Evolutionary conservation across 805 yeast species (phyloP), one percentile per base, ranked within the genome.

Genomic region (Ascoidea tarda): DNA sequence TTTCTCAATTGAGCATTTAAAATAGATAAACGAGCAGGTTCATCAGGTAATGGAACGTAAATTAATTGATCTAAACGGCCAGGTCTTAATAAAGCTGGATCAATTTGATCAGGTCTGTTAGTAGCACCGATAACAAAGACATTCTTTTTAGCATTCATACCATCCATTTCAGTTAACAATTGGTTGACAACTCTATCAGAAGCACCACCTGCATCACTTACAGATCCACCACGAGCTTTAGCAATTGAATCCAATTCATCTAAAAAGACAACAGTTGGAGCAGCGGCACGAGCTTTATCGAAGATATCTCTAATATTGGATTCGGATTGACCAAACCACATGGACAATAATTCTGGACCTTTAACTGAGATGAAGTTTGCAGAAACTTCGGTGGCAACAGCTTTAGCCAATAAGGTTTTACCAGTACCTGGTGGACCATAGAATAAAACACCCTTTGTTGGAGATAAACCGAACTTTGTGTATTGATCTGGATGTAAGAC

Each of bases 401-500:
- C 99, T 73, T 93, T 93, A 49, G 99, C 99, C 63, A 93, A 77
- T 65, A 93, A 74, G 4, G 99, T 93, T 75, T 93, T 93, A 89
- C 99, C 99, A 56, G 98, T 93, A 86, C 99, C 99, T 56, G 99
- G 99, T 52, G 99, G 99, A 62, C 99, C 99, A 69, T 86, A 93
- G 77, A 93, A 93, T 68, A 93, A 76, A 60, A 93, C 99, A 75
- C 99, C 99, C 73, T 91, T 90, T 46, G 99, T 83, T 52, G 99
- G 99, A 6, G 98, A 82, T 68, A 93, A 79, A 59, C 99, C 99
- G 66, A 93, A 93, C 75, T 93, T 95, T 70, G 95, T 87, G 73
- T 88, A 93, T 76, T 91, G 96, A 66, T 93, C 99, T 70, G 99
- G 98, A 71, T 93, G 98, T 68, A 91, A 76, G 52, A 93, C 99